A percentile compares a stretch with the other conserved stretches of the same genome.
Evolutionary conservation across 2,329 filamentous ascomycete genomes (phyloP).

Genomic region (Phoma sp.): DNA sequence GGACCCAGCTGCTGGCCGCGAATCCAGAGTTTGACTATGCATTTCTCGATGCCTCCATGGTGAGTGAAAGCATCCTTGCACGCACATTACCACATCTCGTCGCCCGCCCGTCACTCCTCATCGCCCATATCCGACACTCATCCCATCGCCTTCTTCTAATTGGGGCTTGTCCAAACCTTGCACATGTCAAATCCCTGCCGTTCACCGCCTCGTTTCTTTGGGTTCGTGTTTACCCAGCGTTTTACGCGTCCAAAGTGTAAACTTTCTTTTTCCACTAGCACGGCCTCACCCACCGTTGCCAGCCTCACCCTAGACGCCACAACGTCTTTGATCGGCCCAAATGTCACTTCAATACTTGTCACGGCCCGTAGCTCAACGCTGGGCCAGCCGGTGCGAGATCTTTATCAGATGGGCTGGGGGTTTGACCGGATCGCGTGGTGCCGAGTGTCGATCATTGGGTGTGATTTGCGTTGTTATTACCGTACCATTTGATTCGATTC

Average conservation of each 20-base stretch:
- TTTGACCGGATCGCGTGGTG: too few species aligned
- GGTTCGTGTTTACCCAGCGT: too few species aligned
- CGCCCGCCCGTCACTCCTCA: neutral
- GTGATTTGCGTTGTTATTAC: too few species aligned
- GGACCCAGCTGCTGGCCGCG: slow-evolving; percentile 82
- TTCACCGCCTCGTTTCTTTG: slow-evolving; percentile 4
- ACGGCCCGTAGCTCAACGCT: too few species aligned
- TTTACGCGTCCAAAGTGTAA: slow-evolving; percentile 2
- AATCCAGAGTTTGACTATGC: slow-evolving; percentile 92
- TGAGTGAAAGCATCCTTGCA: too few species aligned
- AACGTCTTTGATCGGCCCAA: neutral
- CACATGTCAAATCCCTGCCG: neutral
- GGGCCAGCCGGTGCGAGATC: too few species aligned
- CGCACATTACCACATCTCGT: slow-evolving; percentile 9
- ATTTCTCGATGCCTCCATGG: slow-evolving; percentile 84
- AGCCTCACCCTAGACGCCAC: neutral
- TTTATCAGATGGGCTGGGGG: neutral
- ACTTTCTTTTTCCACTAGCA: neutral
- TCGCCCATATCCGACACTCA: too few species aligned
- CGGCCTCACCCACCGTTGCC: neutral
- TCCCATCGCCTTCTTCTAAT: too few species aligned
- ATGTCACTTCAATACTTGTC: neutral
- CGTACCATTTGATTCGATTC: too few species aligned
- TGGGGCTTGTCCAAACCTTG: too few species aligned
- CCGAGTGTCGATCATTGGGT: too few species aligned